Evolutionary conservation across 192 early-diverging fungal genomes (phyloP).

Genomic region (Allomyces arbusculus): DNA sequence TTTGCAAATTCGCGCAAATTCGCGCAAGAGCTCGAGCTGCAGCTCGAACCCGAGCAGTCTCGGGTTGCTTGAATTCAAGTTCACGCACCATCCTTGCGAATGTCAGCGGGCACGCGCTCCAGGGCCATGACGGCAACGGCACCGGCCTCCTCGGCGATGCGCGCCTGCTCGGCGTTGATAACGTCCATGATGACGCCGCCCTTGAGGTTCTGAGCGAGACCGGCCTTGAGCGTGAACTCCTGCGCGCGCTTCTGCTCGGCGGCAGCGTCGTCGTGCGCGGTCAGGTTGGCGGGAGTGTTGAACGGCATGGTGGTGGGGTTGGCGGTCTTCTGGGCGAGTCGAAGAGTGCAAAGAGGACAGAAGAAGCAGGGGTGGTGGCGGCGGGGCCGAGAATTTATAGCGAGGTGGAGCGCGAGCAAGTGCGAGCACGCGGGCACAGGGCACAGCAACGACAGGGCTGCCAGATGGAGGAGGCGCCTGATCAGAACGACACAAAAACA

Average conservation of each 20-base stretch:
- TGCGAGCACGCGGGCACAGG: too few relatives aligned
- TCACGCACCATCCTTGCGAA: slow-evolving; percentile 64
- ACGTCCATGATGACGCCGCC: slow-evolving; percentile 99
- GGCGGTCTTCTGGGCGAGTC: neutral
- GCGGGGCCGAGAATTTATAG: too few relatives aligned
- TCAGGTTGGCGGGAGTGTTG: slow-evolving; percentile 37
- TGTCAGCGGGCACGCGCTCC: slow-evolving; percentile 96
- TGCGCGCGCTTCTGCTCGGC: slow-evolving; percentile 10
- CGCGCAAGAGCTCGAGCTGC: too few relatives aligned
- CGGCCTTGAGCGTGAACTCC: slow-evolving; percentile 71
- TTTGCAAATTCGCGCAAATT: too few relatives aligned
- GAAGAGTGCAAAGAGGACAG: too few relatives aligned
- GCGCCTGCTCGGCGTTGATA: slow-evolving; percentile 87
- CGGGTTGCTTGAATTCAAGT: neutral
- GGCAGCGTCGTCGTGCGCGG: slow-evolving; percentile 8
- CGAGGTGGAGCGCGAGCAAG: too few relatives aligned
- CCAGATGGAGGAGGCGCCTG: too few relatives aligned
- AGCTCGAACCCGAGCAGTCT: too few relatives aligned
- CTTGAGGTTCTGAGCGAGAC: slow-evolving; percentile 95
- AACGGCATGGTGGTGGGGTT: slow-evolving; percentile 15
- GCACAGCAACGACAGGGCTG: too few relatives aligned
- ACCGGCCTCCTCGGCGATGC: slow-evolving; percentile 92
- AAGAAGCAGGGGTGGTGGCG: too few relatives aligned
- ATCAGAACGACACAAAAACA: too few relatives aligned
- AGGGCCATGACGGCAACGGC: slow-evolving; percentile 94